These are phyloP conservation scores for Zasmidium citrigriseum DNA, from an alignment of 2,329 filamentous ascomycete genomes.

Conservation along the genomic window DNA sequence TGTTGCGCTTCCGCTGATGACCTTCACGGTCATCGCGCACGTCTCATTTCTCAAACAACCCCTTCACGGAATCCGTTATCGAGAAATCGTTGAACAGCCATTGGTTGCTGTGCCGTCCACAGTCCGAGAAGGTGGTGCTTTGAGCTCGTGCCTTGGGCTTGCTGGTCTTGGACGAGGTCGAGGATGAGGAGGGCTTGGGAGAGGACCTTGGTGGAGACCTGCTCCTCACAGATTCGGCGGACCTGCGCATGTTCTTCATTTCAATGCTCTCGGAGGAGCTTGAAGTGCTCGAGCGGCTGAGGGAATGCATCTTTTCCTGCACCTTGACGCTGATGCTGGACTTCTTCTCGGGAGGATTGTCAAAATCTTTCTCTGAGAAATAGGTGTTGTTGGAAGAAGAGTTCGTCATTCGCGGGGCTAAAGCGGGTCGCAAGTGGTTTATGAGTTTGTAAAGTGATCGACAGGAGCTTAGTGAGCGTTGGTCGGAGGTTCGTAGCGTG, in stretches of 20 bases:
- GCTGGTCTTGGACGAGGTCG: neutral
- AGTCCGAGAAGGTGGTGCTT: slow-evolving; percentile 34
- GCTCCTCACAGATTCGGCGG: slow-evolving; percentile 8
- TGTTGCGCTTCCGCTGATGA: slow-evolving; percentile 4
- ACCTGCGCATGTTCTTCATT: slow-evolving; percentile 14
- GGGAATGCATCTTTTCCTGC: slow-evolving; percentile 15
- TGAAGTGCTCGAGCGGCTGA: slow-evolving; percentile 12
- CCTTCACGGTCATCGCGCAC: slow-evolving; percentile 9
- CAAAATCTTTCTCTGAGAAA: neutral
- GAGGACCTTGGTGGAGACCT: slow-evolving; percentile 8
- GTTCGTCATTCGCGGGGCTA: neutral
- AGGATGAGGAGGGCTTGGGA: neutral
- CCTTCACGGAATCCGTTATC: slow-evolving; percentile 45
- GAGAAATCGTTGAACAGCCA: slow-evolving; percentile 55
- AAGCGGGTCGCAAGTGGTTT: neutral
- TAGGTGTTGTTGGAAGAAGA: neutral
- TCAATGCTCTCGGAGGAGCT: slow-evolving; percentile 15
- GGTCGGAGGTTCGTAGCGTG: neutral
- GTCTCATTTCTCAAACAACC: slow-evolving; percentile 26
- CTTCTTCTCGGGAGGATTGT: neutral
- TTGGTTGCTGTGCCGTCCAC: slow-evolving; percentile 52
- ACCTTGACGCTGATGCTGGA: slow-evolving; percentile 4
- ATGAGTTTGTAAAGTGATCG: neutral
- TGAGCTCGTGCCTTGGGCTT: slow-evolving; percentile 14
- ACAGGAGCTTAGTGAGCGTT: neutral